phyloP scores from a whole-genome alignment of 345 rosid species.

The Murraya paniculata region DNA sequence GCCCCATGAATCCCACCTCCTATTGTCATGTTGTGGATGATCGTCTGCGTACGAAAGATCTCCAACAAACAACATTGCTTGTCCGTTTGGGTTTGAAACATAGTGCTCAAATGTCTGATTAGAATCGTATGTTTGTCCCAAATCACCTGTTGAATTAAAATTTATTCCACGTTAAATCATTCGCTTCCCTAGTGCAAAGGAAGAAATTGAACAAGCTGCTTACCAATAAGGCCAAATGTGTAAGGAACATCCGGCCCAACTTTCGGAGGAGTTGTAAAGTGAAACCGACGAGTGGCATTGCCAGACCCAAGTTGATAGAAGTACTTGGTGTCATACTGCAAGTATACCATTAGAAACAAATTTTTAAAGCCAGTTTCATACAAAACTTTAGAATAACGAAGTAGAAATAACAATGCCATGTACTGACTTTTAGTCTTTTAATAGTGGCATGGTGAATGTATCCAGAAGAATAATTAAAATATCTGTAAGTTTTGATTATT shows the following conservation, averaged over 20 bases:
- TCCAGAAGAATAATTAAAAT: conserved; percentile 32
- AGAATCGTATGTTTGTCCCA: conserved; percentile 37
- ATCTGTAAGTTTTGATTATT: conserved; percentile 16
- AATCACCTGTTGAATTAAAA: conserved; percentile 27
- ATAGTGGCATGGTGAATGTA: conserved; percentile 39
- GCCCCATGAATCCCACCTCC: conserved; percentile 40
- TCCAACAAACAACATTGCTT: conserved; percentile 31
- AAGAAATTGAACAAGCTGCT: not conserved
- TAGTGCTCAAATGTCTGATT: conserved; percentile 32
- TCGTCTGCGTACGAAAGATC: conserved; percentile 43
- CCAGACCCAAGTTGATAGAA: conserved; percentile 26
- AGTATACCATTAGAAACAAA: not conserved
- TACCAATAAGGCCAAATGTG: conserved; percentile 39
- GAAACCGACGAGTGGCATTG: conserved; percentile 22
- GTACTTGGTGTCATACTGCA: conserved; percentile 33
- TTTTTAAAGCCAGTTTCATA: not conserved
- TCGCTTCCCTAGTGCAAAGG: not conserved
- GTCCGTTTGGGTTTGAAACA: conserved; percentile 19
- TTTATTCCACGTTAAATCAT: not conserved
- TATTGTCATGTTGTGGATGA: conserved; percentile 24
- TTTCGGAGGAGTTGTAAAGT: conserved; percentile 32
- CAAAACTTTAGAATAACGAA: not conserved
- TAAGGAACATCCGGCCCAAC: conserved; percentile 38
- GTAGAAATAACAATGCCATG: not conserved
- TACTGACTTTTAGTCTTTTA: conserved; percentile 21